Evolutionary conservation across 805 yeast genomes (phyloP).

Genomic region (Pichia nanzhaoensis): DNA sequence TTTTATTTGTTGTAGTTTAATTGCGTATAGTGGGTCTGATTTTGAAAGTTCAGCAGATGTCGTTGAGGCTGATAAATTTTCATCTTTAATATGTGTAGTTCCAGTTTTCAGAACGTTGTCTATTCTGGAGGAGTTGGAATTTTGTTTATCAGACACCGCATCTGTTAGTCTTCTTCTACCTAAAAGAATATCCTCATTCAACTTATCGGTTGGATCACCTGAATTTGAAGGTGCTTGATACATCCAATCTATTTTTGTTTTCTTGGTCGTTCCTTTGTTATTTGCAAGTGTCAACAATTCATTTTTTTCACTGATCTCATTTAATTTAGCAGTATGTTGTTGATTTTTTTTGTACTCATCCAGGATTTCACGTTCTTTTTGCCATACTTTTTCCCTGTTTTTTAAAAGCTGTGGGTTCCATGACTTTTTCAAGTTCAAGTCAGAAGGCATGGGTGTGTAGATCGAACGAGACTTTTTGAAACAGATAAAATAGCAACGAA

Average conservation of each 20-base stretch:
- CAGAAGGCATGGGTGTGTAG: constrained; percentile 48
- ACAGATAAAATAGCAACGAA: too few relatives aligned
- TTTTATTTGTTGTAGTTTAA: constrained; percentile 29
- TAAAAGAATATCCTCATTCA: constrained; percentile 46
- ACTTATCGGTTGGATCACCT: constrained; percentile 20
- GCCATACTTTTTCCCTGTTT: constrained; percentile 82
- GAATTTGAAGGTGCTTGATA: constrained; percentile 45
- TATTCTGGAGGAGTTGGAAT: constrained; percentile 4
- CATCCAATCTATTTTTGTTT: constrained; percentile 72
- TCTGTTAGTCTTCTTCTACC: constrained; percentile 41
- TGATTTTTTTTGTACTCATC: constrained; percentile 61
- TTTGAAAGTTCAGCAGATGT: constrained; percentile 23
- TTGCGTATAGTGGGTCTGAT: constrained; percentile 47
- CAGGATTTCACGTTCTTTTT: constrained; percentile 68
- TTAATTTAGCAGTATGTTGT: constrained; percentile 57
- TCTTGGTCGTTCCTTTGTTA: constrained; percentile 22
- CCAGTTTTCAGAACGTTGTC: constrained; percentile 22
- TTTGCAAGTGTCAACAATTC: constrained; percentile 35
- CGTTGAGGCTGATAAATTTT: neutral
- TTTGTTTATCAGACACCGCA: neutral
- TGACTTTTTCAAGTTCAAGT: constrained; percentile 83
- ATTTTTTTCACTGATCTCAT: constrained; percentile 52
- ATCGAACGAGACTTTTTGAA: too few relatives aligned
- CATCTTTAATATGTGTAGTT: constrained; percentile 1
- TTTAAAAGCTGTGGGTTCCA: constrained; percentile 91